Base-by-base conservation (phyloP, 2,329 filamentous ascomycete species). In the Colletotrichum sp. region DNA sequence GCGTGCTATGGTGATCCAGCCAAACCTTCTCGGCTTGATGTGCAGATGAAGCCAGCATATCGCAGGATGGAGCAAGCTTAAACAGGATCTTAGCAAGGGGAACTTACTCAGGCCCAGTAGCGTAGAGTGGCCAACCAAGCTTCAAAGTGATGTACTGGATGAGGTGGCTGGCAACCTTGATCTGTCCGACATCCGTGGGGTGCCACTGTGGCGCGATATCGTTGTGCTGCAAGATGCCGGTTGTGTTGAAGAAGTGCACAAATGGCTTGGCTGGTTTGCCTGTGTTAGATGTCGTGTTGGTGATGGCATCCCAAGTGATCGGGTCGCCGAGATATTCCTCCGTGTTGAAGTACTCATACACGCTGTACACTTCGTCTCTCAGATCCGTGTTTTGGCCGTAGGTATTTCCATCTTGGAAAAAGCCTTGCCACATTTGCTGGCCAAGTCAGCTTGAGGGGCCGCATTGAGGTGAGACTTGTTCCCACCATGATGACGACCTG, bases 191-290 rank as follows among this genome's bases (percentile, higher is more conserved):
- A 79, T 93, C 91, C 0, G 90, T 93, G 0, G 90, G 91, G 79
- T 93, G 91, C 78, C 86, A 91, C 77, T 87, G 85, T 8, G 91
- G 90, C 3, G 86, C 88, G 75, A 92, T 90, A 79, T 92, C 91
- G 77, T 92, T 92, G 79, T 93, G 90, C 78, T 92, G 89, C 78
- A 93, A 80, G 60, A 93, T 90, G 1, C 91, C 91, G 12, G 87
- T 90, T 1, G 89, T 92, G 78, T 92, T 90, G 83, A 93, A 93
- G 78, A 91, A 91, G 79, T 91, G 88, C 34, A 93, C 89, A 69
- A 91, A 92, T 0, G 87, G 86, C 72, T 86, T 79, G 48, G 79
- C 80, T 15, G 80, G 79, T 27, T 74, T 80, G 69, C 83, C 77
- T 3, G 82, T 81, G 4, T 72, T 80, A 28, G 80, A 82, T 2